Base-by-base conservation (phyloP, 345 rosid species). In the Camelina neglecta region DNA sequence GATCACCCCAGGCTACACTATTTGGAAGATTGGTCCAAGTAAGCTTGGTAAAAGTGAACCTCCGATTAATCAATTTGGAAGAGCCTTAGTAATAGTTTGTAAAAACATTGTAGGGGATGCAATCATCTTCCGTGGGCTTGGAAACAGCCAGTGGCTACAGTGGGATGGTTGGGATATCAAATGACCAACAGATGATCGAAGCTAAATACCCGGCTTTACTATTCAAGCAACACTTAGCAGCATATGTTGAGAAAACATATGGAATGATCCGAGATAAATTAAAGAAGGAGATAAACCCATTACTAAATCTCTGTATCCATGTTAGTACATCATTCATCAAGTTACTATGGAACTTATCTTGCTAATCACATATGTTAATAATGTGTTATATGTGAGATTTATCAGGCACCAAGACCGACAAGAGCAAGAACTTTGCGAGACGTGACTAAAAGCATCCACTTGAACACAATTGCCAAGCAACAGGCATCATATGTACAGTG, bases 181-280 rank as follows among this genome's bases (percentile, higher is more conserved):
- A 75, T 48, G 87, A 75, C 62, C 82, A 82, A 57, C 63, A 79
- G 60, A 85, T 78, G 79, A 83, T 88, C 12, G 93, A 88, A 70
- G 93, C 93, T 55, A 88, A 88, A 81, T 88, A 85, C 60, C 93
- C 93, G 42, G 90, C 90, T 49, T 72, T 88, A 66, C 86, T 86
- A 26, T 88, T 88, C 71, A 88, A 88, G 83, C 93, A 88, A 74
- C 93, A 88, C 79, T 66, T 88, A 71, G 85, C 93, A 7, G 93
- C 93, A 69, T 85, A 79, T 62, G 86, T 86, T 35, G 93, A 88
- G 84, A 88, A 88, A 79, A 78, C 84, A 72, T 88, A 86, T 60
- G 93, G 90, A 65, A 70, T 86, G 84, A 85, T 86, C 69, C 81
- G 89, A 63, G 93, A 86, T 71, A 73, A 62, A 68, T 69, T 89